Evolutionary conservation across 305 asterid species (phyloP).

Genomic region (Fraxinus angustifolia): DNA sequence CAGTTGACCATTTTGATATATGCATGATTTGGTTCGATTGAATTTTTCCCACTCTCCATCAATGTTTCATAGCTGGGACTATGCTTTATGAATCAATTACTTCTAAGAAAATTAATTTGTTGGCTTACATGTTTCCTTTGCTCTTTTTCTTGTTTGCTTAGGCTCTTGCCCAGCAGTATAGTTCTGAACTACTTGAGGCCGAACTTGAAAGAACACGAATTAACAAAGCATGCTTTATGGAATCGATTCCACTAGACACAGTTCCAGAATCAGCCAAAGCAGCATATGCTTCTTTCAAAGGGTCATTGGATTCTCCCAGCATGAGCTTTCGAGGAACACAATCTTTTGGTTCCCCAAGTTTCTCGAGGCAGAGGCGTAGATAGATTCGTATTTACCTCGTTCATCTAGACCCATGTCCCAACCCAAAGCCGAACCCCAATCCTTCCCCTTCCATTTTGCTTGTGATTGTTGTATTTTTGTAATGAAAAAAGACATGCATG

Average conservation of each 20-base stretch:
- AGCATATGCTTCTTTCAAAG: conserved; percentile 85
- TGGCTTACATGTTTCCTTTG: neutral
- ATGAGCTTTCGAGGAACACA: conserved; percentile 56
- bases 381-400: conserved; percentile 25
- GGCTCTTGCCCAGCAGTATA: conserved; percentile 96
- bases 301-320: conserved; percentile 74
- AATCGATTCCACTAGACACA: conserved; percentile 63
- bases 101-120: neutral
- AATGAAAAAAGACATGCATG: conserved; percentile 9
- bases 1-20: neutral
- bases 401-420: neutral
- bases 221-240: conserved; percentile 92
- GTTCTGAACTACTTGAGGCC: conserved; percentile 75
- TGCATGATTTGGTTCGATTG: neutral
- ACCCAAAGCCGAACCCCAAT: neutral
- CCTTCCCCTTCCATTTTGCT: conserved; percentile 22
- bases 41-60: neutral
- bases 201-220: conserved; percentile 93
- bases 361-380: conserved; percentile 88
- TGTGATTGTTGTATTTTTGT: conserved; percentile 27
- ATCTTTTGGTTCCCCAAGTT: conserved; percentile 64
- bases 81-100: neutral
- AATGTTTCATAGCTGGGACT: neutral
- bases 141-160: conserved; percentile 23
- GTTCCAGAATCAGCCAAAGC: conserved; percentile 92